These are phyloP conservation scores for Penicillium hordei DNA, from an alignment of 2,329 filamentous ascomycete species.

Conservation along the genomic window DNA sequence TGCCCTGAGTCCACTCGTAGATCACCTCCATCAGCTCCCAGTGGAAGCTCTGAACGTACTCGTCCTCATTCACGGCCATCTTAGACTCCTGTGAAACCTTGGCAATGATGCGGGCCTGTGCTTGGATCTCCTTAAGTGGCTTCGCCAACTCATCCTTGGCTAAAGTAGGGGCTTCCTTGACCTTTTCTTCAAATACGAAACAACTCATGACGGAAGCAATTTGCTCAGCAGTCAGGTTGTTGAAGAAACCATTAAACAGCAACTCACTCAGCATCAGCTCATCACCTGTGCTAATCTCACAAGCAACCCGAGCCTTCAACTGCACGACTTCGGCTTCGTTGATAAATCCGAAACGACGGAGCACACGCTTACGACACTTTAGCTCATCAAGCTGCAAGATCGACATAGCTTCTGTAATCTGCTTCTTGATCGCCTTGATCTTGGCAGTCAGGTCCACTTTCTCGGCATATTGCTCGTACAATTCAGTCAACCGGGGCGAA, in stretches of 20 bases:
- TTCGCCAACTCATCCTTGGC: constrained; percentile 78
- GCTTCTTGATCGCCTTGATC: constrained; percentile 85
- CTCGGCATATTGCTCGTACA: constrained; percentile 82
- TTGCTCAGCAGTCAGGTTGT: constrained; percentile 84
- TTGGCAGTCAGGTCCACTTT: constrained; percentile 75
- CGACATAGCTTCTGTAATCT: constrained; percentile 79
- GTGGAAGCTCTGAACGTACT: constrained; percentile 86
- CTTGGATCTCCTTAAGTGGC: constrained; percentile 81
- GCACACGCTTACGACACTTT: constrained; percentile 91
- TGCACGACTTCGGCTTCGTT: constrained; percentile 94
- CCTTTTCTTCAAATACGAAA: constrained; percentile 98
- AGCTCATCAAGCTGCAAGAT: constrained; percentile 94
- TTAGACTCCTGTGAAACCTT: constrained; percentile 96
- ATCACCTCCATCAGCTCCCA: constrained; percentile 98
- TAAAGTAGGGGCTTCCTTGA: constrained; percentile 68
- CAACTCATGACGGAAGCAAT: constrained; percentile 83
- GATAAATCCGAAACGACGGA: constrained; percentile 91
- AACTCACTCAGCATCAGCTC: constrained; percentile 91
- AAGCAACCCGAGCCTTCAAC: constrained; percentile 94
- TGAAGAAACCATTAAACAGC: constrained; percentile 97
- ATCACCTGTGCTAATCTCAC: constrained; percentile 95
- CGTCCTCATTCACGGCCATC: constrained; percentile 88
- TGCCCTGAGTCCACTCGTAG: constrained; percentile 84
- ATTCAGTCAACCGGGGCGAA: constrained; percentile 75
- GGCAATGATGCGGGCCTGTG: constrained; percentile 81